A percentile compares a stretch with the other conserved stretches of the same genome.
Evolutionary conservation across 2,329 filamentous ascomycete genomes (phyloP).

Genomic region (Penicillium sp.): DNA sequence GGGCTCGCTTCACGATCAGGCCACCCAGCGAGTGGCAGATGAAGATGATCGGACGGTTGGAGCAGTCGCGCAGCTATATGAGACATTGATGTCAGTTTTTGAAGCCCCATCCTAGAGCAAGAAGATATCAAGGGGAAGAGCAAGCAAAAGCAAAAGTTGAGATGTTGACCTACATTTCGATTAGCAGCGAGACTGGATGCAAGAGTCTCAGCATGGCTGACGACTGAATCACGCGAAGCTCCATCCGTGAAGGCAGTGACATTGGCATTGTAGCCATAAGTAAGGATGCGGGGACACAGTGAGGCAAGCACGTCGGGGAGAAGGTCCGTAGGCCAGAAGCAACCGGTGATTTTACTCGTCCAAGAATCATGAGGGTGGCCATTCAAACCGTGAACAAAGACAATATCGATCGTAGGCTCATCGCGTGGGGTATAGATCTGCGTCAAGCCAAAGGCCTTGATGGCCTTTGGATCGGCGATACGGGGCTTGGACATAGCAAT

Average conservation of each 20-base stretch:
- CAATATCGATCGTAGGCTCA: constrained; percentile 51
- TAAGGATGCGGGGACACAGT: constrained; percentile 61
- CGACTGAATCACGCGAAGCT: constrained; percentile 63
- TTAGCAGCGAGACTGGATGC: constrained; percentile 62
- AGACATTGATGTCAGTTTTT: background rate
- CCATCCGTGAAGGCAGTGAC: constrained; percentile 51
- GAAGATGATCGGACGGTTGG: constrained; percentile 68
- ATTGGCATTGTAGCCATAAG: constrained; percentile 74
- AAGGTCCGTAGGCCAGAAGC: constrained; percentile 69
- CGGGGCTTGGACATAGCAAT: constrained; percentile 21
- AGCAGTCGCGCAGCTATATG: constrained; percentile 45
- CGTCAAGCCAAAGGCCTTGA: constrained; percentile 43
- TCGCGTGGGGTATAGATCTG: constrained; percentile 40
- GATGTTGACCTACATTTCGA: constrained; percentile 46
- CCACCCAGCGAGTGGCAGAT: constrained; percentile 72
- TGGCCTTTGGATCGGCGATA: constrained; percentile 8
- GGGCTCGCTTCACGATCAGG: constrained; percentile 66
- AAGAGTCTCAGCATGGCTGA: constrained; percentile 69
- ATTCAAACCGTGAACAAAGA: constrained; percentile 69
- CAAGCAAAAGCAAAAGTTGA: background rate
- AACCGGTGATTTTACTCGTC: constrained; percentile 47
- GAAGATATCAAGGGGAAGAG: background rate
- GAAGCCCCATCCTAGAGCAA: background rate
- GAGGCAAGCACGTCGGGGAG: constrained; percentile 59
- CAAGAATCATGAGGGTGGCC: constrained; percentile 65